Percentiles rank a stretch among this genome's conserved stretches.
Conservation (phyloP, 495 filamentous ascomycete species). For the Penicillium cosmopolitanum region DNA sequence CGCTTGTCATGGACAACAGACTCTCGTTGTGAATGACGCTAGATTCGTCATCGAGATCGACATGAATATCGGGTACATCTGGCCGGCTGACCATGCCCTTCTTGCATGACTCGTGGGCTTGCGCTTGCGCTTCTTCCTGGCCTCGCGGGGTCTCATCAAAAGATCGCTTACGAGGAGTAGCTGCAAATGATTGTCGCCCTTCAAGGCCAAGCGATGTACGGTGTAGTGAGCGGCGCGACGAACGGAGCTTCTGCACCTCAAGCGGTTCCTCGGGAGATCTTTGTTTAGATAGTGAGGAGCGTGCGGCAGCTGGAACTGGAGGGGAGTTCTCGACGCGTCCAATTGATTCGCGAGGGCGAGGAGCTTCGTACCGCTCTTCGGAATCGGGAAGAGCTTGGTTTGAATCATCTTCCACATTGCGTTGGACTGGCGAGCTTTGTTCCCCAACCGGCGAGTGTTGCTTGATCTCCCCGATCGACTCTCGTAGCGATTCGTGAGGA, state of each 20-base stretch:
- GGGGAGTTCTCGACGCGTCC: slow-evolving; percentile 4
- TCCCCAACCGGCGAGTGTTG: background rate
- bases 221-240: slow-evolving; percentile 10
- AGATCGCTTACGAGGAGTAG: slow-evolving; percentile 43
- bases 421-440: background rate
- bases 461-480: background rate
- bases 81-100: slow-evolving; percentile 34
- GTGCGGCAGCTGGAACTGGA: background rate
- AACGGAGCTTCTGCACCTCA: slow-evolving; percentile 20
- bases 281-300: slow-evolving; percentile 1
- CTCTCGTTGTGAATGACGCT: slow-evolving; percentile 31
- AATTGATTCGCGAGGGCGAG: slow-evolving; percentile 5
- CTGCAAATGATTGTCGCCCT: slow-evolving; percentile 6
- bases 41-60: slow-evolving; percentile 38
- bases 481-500: background rate
- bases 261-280: slow-evolving; percentile 12
- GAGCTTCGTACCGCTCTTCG: background rate
- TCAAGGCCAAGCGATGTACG: slow-evolving; percentile 21
- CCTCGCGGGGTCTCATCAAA: slow-evolving; percentile 45
- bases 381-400: background rate
- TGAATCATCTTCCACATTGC: background rate
- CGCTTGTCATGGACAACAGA: slow-evolving; percentile 20
- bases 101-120: slow-evolving; percentile 34
- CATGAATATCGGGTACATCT: slow-evolving; percentile 32
- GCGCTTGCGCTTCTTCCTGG: slow-evolving; percentile 20